Evolutionary conservation across 257 asterid genomes (phyloP).

Genomic region (Nicotiana undulata): DNA sequence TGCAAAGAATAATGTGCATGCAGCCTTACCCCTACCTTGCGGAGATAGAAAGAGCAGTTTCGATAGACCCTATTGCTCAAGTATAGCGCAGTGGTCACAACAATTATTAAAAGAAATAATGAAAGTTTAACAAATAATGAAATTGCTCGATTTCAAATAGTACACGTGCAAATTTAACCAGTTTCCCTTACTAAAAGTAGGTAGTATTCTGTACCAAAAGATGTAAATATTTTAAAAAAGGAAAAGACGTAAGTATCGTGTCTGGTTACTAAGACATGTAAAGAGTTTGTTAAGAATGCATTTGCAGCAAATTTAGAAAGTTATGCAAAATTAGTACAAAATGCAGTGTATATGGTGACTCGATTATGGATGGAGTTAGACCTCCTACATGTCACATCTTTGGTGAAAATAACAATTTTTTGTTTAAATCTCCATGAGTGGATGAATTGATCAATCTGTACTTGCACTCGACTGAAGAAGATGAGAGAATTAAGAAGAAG

Average conservation of each 20-base stretch:
- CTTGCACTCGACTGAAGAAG: too few relatives aligned
- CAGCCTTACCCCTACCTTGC: accelerated
- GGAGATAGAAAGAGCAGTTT: accelerated
- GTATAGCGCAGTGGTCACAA: too few relatives aligned
- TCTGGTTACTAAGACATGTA: too few relatives aligned
- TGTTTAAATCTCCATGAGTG: too few relatives aligned
- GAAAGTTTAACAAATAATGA: not conserved
- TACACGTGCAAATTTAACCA: not conserved
- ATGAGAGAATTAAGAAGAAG: too few relatives aligned
- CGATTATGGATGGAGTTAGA: not conserved
- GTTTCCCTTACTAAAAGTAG: not conserved
- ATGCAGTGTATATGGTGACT: not conserved
- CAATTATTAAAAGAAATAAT: too few relatives aligned
- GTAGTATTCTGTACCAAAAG: not conserved
- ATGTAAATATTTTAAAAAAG: not conserved
- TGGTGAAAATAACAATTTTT: not conserved
- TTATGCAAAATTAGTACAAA: not conserved
- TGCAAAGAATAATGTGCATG: accelerated
- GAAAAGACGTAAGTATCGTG: not conserved
- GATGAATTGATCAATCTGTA: too few relatives aligned
- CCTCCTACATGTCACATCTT: not conserved
- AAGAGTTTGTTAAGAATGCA: not conserved
- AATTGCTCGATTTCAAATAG: not conserved
- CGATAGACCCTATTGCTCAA: too few relatives aligned
- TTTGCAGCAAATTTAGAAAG: not conserved